Evolutionary conservation across 2,329 filamentous ascomycete genomes (phyloP).

Genomic region (Fusarium pseudonygamai): DNA sequence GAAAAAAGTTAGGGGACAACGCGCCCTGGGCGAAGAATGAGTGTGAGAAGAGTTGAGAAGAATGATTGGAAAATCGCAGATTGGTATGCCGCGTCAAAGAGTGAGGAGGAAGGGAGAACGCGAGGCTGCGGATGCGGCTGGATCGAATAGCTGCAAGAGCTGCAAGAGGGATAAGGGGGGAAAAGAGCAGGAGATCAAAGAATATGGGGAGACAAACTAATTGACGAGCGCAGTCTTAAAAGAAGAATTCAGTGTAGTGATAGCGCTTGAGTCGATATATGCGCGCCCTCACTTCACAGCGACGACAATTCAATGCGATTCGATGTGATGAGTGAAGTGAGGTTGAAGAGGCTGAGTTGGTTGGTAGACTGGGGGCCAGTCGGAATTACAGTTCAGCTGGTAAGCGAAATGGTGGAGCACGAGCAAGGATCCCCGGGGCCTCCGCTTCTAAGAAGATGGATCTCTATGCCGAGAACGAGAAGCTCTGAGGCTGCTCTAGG

Average conservation of each 20-base stretch:
- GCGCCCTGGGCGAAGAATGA: slow-evolving; percentile 24
- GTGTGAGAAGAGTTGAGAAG: slow-evolving; percentile 16
- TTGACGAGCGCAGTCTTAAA: slow-evolving; percentile 43
- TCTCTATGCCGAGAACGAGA: slow-evolving; percentile 1
- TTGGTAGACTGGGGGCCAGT: slow-evolving; percentile 27
- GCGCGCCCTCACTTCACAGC: slow-evolving; percentile 38
- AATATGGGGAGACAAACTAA: slow-evolving; percentile 49
- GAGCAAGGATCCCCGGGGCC: neutral
- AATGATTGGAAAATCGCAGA: slow-evolving; percentile 13
- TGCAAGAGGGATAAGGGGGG: slow-evolving; percentile 29
- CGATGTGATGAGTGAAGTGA: slow-evolving; percentile 37
- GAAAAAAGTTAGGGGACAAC: slow-evolving; percentile 26
- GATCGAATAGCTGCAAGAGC: slow-evolving; percentile 33
- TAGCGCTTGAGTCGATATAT: slow-evolving; percentile 35
- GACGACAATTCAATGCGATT: slow-evolving; percentile 27
- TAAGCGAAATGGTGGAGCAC: slow-evolving; percentile 34
- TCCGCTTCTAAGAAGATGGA: neutral
- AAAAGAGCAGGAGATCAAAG: slow-evolving; percentile 37
- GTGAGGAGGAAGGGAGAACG: slow-evolving; percentile 34
- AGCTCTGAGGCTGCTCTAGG: slow-evolving; percentile 25
- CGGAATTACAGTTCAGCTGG: slow-evolving; percentile 32
- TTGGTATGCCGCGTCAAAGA: slow-evolving; percentile 21
- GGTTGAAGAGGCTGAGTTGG: slow-evolving; percentile 45
- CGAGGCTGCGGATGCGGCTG: slow-evolving; percentile 40
- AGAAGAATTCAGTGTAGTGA: slow-evolving; percentile 28